Conservation (phyloP, 805 yeast genomes). For the Sugiyamaella floridensis region DNA sequence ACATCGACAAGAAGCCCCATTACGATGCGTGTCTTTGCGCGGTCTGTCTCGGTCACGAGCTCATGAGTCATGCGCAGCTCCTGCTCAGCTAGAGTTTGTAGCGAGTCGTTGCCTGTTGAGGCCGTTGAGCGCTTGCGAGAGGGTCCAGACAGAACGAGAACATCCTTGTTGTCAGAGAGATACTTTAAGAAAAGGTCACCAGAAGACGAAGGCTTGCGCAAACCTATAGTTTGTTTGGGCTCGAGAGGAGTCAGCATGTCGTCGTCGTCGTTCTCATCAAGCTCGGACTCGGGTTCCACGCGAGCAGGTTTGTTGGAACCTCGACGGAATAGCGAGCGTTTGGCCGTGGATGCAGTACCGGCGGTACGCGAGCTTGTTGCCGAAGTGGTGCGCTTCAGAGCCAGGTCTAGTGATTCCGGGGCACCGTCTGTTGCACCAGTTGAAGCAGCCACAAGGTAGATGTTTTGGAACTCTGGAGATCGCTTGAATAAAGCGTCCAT, state of each 20-base stretch:
- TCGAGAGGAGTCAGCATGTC: slow-evolving; percentile 19
- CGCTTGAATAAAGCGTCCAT: slow-evolving; percentile 18
- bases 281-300: neutral
- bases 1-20: slow-evolving; percentile 36
- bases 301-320: neutral
- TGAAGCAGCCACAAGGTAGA: slow-evolving; percentile 13
- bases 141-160: neutral
- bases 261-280: slow-evolving; percentile 12
- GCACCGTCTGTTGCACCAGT: neutral
- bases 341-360: neutral
- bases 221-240: slow-evolving; percentile 7
- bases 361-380: neutral
- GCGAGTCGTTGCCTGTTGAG: neutral
- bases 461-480: slow-evolving; percentile 17
- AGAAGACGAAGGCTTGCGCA: slow-evolving; percentile 7
- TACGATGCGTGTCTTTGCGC: slow-evolving; percentile 33
- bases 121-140: neutral
- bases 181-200: neutral
- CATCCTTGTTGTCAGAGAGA: neutral
- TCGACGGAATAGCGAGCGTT: neutral
- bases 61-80: neutral
- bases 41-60: slow-evolving; percentile 7
- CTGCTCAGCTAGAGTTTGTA: neutral
- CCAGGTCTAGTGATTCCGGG: neutral
- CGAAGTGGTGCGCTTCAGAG: neutral